A percentile compares a stretch with the other conserved stretches of the same genome.
These are phyloP conservation scores for Ceriops zippeliana DNA, from an alignment of 345 rosid genomes.

Conservation along the genomic window DNA sequence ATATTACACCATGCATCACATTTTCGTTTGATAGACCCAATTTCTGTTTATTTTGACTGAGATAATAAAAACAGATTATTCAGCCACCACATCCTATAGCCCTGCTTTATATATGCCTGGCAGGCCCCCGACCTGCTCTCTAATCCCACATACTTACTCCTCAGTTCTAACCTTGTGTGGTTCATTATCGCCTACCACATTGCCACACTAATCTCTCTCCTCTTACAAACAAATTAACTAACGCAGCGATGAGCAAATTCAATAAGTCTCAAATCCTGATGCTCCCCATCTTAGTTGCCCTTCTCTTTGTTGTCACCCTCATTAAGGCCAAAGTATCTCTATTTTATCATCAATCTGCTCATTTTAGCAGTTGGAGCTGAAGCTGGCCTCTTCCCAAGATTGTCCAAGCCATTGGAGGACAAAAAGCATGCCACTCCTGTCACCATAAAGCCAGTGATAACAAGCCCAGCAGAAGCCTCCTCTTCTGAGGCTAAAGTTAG, in stretches of 20 bases:
- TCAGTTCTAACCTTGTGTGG: background rate
- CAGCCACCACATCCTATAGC: too few relatives aligned
- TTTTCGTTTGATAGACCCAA: too few relatives aligned
- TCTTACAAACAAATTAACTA: background rate
- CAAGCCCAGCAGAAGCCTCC: constrained; percentile 6
- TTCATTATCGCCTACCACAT: background rate
- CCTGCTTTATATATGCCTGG: constrained; percentile 14
- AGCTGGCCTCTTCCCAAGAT: constrained; percentile 53
- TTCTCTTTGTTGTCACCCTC: constrained; percentile 48
- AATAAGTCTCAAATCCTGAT: constrained; percentile 44
- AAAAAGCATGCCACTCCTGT: constrained; percentile 11
- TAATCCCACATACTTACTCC: constrained; percentile 17
- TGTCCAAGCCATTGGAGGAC: constrained; percentile 37
- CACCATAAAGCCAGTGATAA: constrained; percentile 16
- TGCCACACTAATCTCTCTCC: background rate
- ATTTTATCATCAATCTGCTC: constrained; percentile 54
- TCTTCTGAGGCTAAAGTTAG: background rate
- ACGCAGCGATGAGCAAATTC: constrained; percentile 37
- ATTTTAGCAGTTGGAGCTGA: constrained; percentile 61
- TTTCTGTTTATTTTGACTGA: too few relatives aligned
- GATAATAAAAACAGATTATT: too few relatives aligned
- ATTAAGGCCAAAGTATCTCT: constrained; percentile 47
- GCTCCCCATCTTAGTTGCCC: constrained; percentile 40
- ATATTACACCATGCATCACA: too few relatives aligned
- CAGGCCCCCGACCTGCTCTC: constrained; percentile 11